These are phyloP conservation scores for Aspergillus sp. DNA, from an alignment of 2,329 filamentous ascomycete genomes.

Conservation along the genomic window DNA sequence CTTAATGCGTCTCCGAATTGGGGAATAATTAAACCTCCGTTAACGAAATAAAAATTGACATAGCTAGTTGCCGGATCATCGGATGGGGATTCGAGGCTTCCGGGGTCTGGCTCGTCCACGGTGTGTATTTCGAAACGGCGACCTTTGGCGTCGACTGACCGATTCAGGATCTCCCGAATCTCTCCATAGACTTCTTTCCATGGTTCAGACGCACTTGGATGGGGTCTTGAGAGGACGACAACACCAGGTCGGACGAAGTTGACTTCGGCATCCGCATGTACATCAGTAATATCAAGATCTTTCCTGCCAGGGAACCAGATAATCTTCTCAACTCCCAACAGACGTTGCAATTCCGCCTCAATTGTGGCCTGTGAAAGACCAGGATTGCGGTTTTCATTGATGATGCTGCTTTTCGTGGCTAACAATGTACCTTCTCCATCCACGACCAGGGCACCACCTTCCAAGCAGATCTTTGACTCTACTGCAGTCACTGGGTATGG, in stretches of 20 bases:
- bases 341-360: slow-evolving; percentile 15
- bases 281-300: slow-evolving; percentile 21
- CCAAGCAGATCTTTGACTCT: slow-evolving; percentile 12
- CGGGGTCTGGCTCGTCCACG: slow-evolving; percentile 16
- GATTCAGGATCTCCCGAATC: slow-evolving; percentile 10
- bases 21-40: slow-evolving; percentile 21
- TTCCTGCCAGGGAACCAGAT: slow-evolving; percentile 22
- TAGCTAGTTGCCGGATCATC: slow-evolving; percentile 18
- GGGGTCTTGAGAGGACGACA: slow-evolving; percentile 16
- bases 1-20: slow-evolving; percentile 17
- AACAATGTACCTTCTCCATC: slow-evolving; percentile 26
- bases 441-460: slow-evolving; percentile 20
- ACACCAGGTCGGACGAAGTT: slow-evolving; percentile 19
- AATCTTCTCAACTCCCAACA: slow-evolving; percentile 19
- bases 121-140: slow-evolving; percentile 14
- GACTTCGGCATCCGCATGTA: slow-evolving; percentile 21
- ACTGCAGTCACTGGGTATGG: slow-evolving; percentile 9
- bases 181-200: slow-evolving; percentile 15
- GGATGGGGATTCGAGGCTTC: slow-evolving; percentile 3
- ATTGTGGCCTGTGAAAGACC: slow-evolving; percentile 14
- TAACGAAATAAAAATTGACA: slow-evolving; percentile 24
- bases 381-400: slow-evolving; percentile 20
- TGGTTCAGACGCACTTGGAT: slow-evolving; percentile 3
- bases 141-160: slow-evolving; percentile 16
- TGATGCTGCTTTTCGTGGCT: slow-evolving; percentile 20